These are phyloP conservation scores for Fraxinus nigra DNA, from an alignment of 305 asterid genomes.

Conservation along the genomic window DNA sequence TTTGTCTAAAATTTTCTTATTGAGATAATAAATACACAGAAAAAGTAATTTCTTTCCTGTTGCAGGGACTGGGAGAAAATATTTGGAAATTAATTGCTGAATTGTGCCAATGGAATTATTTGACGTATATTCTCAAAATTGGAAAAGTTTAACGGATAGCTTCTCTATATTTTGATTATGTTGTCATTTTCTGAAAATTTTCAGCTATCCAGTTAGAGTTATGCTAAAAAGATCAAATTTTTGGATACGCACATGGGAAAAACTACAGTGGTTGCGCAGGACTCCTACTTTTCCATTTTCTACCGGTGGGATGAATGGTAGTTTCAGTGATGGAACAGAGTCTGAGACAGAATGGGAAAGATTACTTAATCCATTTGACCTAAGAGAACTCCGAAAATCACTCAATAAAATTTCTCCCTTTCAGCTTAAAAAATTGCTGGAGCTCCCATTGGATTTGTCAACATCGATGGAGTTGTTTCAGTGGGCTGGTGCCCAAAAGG, in stretches of 20 bases:
- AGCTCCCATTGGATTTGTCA: not conserved
- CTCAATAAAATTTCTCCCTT: slow-evolving; percentile 1
- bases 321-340: slow-evolving; percentile 1
- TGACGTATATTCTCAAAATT: not conserved
- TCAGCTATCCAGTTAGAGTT: not conserved
- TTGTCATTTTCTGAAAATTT: not conserved
- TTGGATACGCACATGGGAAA: not conserved
- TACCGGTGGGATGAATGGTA: not conserved
- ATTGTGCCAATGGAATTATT: not conserved
- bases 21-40: not conserved
- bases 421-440: not conserved
- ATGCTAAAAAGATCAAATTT: not conserved
- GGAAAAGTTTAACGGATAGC: not conserved
- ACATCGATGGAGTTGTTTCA: not conserved
- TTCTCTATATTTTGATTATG: not conserved
- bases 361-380: slow-evolving; percentile 1
- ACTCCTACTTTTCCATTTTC: not conserved
- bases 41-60: not conserved
- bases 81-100: not conserved
- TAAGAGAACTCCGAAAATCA: slow-evolving; percentile 1
- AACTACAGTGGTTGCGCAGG: not conserved
- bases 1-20: not conserved
- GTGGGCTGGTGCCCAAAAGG: not conserved
- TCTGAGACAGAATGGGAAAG: slow-evolving; percentile 9
- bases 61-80: not conserved